Base-by-base conservation (phyloP, 805 yeast genomes). In the Starmerella stellata region DNA sequence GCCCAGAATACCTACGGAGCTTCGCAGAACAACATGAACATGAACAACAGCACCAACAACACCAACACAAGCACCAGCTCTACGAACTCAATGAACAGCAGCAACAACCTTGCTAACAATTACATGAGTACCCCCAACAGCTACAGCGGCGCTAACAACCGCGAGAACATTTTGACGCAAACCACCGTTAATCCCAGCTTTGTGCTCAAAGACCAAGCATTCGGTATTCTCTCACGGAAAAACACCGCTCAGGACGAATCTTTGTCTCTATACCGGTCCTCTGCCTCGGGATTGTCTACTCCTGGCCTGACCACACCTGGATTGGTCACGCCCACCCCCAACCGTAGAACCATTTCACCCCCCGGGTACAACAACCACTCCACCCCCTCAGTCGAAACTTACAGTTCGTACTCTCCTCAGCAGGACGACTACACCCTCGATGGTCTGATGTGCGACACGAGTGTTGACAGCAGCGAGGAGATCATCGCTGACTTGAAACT, bases 401-500 rank as follows among this genome's bases (percentile, higher is more conserved):
- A 11, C 25, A 7, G 25, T 11, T 23, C 25, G 25, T 23, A 23
- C 25, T 23, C 25, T 7, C 25, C 25, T 7, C 25, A 23, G 25
- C 25, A 23, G 25, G 25, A 23, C 25, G 25, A 23, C 25, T 23
- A 23, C 25, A 7, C 25, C 9, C 25, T 23, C 9, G 25, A 23
- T 7, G 14, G 15, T 5, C 19, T 29, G 32, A 29, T 29, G 32
- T 7, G 9, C 9, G 32, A 29, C 32, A 15, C 32, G 16, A 8
- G 15, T 5, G 9, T 7, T 5, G 32, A 15, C 19, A 33, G 38
- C 38, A 39, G 41, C 9, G 50, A 45, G 15, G 43, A 35, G 18
- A 35, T 39, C n/a, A 38, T 50, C 19, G 37, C 40, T 4, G 44
- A 48, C 30, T 41, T 46, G 35, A 43, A 45, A 30, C 39, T 40